Evolutionary conservation across 106 monocot species (phyloP).

Genomic region (Dendrobium catenatum): DNA sequence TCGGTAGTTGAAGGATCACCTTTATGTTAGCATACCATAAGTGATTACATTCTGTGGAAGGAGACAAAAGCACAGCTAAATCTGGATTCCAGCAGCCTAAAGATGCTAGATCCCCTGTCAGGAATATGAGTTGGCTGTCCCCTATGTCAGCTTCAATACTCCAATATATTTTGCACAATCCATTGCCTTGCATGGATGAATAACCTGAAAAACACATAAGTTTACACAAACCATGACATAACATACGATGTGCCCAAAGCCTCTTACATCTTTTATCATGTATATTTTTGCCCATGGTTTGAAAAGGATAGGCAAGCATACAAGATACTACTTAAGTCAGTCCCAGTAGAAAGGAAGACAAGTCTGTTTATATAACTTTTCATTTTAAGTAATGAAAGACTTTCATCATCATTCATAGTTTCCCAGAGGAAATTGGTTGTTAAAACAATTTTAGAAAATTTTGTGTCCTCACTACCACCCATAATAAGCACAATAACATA

Average conservation of each 20-base stretch:
- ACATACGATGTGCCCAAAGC: neutral
- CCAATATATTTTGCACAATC: slow-evolving; percentile 62
- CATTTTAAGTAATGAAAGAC: neutral
- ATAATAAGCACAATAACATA: neutral
- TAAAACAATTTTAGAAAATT: neutral
- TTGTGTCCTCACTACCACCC: neutral
- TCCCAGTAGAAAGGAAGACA: neutral
- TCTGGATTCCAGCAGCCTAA: slow-evolving; percentile 89
- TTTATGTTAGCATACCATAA: slow-evolving; percentile 69
- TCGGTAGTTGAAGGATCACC: slow-evolving; percentile 22
- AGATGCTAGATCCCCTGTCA: slow-evolving; percentile 69
- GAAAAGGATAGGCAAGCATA: neutral
- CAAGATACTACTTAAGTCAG: neutral
- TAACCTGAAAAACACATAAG: slow-evolving; percentile 35
- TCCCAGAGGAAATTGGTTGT: neutral
- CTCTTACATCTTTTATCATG: neutral
- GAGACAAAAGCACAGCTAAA: slow-evolving; percentile 66
- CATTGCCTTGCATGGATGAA: slow-evolving; percentile 22
- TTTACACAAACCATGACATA: neutral
- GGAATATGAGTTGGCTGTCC: slow-evolving; percentile 46
- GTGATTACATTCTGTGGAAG: slow-evolving; percentile 36
- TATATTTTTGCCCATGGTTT: neutral
- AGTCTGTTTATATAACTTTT: neutral
- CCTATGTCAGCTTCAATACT: slow-evolving; percentile 73
- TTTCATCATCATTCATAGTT: neutral